phyloP scores from a whole-genome alignment of 192 early-diverging fungal species.

The Dispira simplex region DNA sequence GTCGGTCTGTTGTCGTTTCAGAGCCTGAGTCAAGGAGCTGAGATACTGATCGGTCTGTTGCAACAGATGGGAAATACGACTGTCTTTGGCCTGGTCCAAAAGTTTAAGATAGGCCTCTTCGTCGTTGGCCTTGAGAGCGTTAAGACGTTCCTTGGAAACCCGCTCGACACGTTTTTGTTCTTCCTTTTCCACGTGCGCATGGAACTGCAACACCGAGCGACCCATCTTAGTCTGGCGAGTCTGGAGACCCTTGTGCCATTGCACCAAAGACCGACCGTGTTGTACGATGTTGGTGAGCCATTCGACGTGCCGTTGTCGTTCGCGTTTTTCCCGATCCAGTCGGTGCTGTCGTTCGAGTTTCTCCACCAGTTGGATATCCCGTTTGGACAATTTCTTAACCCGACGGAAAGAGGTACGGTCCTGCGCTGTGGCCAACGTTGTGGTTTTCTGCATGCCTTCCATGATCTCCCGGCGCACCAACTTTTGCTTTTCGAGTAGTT shows the following conservation, averaged over 20 bases:
- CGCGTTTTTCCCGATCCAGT: slow-evolving; percentile 67
- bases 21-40: slow-evolving; percentile 65
- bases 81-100: slow-evolving; percentile 92
- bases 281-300: slow-evolving; percentile 58
- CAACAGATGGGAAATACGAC: slow-evolving; percentile 81
- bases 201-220: slow-evolving; percentile 54
- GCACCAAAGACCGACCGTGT: slow-evolving; percentile 54
- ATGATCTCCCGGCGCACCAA: slow-evolving; percentile 59
- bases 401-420: slow-evolving; percentile 62
- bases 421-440: slow-evolving; percentile 62
- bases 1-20: slow-evolving; percentile 65
- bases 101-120: slow-evolving; percentile 95
- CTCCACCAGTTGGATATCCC: slow-evolving; percentile 79
- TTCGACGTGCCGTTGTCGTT: slow-evolving; percentile 70
- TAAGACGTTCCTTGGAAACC: slow-evolving; percentile 84
- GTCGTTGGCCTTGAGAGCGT: slow-evolving; percentile 92
- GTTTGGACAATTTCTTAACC: slow-evolving; percentile 68
- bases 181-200: slow-evolving; percentile 77
- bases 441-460: slow-evolving; percentile 48
- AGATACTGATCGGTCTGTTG: slow-evolving; percentile 82
- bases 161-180: slow-evolving; percentile 79
- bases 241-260: slow-evolving; percentile 52
- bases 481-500: slow-evolving; percentile 64
- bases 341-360: slow-evolving; percentile 80
- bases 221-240: slow-evolving; percentile 58